These are phyloP conservation scores for Yarrowia keelungensis DNA, from an alignment of 805 yeast species.

Conservation along the genomic window DNA sequence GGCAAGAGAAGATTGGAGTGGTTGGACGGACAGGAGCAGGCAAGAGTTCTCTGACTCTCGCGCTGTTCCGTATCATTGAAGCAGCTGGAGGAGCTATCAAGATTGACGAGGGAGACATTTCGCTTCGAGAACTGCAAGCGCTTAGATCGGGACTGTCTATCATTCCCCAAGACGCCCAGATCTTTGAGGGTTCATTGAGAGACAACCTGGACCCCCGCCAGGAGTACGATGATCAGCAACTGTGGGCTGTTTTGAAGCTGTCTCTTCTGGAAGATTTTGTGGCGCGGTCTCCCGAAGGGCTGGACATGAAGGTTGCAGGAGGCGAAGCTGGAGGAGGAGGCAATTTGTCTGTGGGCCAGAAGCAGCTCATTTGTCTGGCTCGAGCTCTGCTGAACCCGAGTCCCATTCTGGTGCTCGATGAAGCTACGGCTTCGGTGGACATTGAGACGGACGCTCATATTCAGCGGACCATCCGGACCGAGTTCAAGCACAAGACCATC, in stretches of 20 bases:
- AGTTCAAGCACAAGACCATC: conserved; percentile 73
- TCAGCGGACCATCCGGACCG: conserved; percentile 73
- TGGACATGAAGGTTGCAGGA: conserved; percentile 64
- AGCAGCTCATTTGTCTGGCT: conserved; percentile 79
- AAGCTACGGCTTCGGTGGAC: conserved; percentile 83
- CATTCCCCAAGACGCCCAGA: conserved; percentile 89
- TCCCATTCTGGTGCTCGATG: conserved; percentile 75
- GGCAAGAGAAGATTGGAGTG: conserved; percentile 77
- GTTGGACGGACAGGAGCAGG: conserved; percentile 95
- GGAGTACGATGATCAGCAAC: conserved; percentile 59
- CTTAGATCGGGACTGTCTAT: conserved; percentile 75
- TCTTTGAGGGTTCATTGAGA: conserved; percentile 80
- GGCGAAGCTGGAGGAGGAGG: conserved; percentile 82
- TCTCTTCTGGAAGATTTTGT: conserved; percentile 61
- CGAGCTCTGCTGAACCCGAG: conserved; percentile 75
- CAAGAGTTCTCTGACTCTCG: conserved; percentile 75
- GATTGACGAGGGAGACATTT: conserved; percentile 75
- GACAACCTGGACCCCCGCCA: conserved; percentile 80
- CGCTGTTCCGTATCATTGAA: conserved; percentile 72
- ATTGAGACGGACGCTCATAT: conserved; percentile 77
- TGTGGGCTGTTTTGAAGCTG: conserved; percentile 72
- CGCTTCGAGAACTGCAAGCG: conserved; percentile 67
- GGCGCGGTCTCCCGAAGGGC: conserved; percentile 49
- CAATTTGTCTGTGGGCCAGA: conserved; percentile 81
- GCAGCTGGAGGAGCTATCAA: conserved; percentile 58